A percentile compares a stretch with the other conserved stretches of the same genome.
phyloP scores from a whole-genome alignment of 164 flowering plant species.

The Magnolia kwangsiensis region DNA sequence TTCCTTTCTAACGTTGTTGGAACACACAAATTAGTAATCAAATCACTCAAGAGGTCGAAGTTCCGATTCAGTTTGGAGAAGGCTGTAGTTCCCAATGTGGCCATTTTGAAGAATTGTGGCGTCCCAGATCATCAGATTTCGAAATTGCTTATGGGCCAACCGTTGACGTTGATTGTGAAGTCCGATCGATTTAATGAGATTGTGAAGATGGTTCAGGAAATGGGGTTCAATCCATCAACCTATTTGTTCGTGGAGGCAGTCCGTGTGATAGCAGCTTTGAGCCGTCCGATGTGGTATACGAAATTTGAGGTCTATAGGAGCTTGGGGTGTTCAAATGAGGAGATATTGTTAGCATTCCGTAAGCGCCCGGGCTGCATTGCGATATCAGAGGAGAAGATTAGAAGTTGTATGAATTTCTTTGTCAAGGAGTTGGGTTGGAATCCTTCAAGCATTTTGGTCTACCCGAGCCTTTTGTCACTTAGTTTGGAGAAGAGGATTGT shows the following conservation, averaged over 20 bases:
- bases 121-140: neutral
- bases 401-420: neutral
- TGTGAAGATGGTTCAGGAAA: neutral
- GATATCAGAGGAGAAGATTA: slow-evolving; percentile 1
- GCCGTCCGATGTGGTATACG: neutral
- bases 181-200: neutral
- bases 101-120: neutral
- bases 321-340: slow-evolving; percentile 1
- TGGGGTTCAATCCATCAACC: neutral
- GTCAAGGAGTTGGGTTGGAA: neutral
- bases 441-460: neutral
- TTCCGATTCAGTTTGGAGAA: neutral
- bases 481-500: slow-evolving; percentile 6
- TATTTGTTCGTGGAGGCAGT: neutral
- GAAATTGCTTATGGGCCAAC: neutral
- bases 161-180: neutral
- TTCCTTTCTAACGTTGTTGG: slow-evolving; percentile 2
- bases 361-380: neutral
- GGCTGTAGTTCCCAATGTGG: neutral
- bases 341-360: neutral
- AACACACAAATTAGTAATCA: neutral
- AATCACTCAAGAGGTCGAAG: neutral
- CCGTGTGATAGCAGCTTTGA: neutral
- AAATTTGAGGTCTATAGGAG: neutral
- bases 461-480: neutral